Base-by-base conservation (phyloP, 139 green algal genomes). In the Raphidocelis subcapitata region DNA sequence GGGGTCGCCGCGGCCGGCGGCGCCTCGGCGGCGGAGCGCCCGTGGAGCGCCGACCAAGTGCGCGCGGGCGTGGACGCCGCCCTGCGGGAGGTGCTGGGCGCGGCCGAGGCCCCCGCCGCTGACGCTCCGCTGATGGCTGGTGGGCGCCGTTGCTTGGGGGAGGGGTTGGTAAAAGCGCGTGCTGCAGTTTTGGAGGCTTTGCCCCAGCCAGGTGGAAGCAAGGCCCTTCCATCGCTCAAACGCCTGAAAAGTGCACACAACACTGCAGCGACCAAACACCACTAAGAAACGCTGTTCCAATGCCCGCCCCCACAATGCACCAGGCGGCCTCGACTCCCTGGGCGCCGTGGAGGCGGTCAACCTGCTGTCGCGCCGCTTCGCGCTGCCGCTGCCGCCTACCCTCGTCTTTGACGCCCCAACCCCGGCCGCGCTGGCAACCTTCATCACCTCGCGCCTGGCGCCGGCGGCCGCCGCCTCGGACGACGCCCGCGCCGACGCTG, bases 401-500 rank as follows among this genome's bases (percentile, higher is more conserved):
- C 73, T 87, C 62, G 73, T 94, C 21, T 97, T 95, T 68, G 92
- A 97, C 84, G 89, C 94, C 74, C 92, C 92, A 12, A 93, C 91
- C 33, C 63, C 77, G 0, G 44, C 63, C 20, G 84, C 79, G n/a
- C 79, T 93, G 16, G 82, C 79, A 0, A 16, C 37, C 0, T 82
- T 84, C 69, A 23, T 90, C 1, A 15, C 66, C 1, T 61, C 24
- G 20, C 81, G 82, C 44, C 69, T 87, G 5, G 63, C 67, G 54
- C 51, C 69, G 0, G 41, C 44, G n/a, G 12, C n/a, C 5, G 5
- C 44, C 69, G 37, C 57, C 66, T 10, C 32, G 44, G 26, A 18
- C 60, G 0, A 29, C 59, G 10, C 2, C 76, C 0, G 46, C 67
- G 36, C 65, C 36, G 21, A 56, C 16, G 28, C 64, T 21, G 32